These are phyloP conservation scores for Phalaenopsis equestris DNA, from an alignment of 106 monocot genomes.

Conservation along the genomic window DNA sequence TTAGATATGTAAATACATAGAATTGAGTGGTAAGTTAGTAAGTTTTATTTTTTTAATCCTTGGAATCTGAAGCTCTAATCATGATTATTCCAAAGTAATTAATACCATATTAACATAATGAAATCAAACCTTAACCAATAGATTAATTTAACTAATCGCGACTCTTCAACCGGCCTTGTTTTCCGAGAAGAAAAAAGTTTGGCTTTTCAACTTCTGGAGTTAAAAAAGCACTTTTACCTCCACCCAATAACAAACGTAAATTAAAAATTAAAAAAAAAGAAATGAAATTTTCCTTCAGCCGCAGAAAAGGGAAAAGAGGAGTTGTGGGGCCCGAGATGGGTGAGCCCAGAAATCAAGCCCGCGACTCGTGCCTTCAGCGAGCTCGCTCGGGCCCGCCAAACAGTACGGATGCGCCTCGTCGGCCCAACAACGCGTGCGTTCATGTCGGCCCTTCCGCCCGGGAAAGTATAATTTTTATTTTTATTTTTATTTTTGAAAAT, in stretches of 20 bases:
- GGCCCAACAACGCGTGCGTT: conserved; percentile 6
- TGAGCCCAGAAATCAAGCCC: neutral
- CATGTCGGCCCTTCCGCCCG: neutral
- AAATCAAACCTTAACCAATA: neutral
- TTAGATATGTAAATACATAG: too few species aligned
- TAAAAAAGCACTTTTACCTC: neutral
- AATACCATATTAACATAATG: neutral
- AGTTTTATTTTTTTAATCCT: too few species aligned
- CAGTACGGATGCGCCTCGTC: conserved; percentile 6
- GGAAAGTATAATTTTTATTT: neutral
- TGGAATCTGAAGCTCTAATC: neutral
- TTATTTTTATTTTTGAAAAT: neutral
- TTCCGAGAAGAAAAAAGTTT: neutral
- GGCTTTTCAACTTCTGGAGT: neutral
- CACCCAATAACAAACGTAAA: neutral
- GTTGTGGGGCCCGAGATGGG: conserved; percentile 2
- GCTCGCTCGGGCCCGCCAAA: neutral
- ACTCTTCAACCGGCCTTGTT: neutral
- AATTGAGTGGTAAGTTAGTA: too few species aligned
- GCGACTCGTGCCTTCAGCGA: neutral
- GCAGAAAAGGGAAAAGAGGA: neutral
- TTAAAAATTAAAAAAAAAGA: neutral
- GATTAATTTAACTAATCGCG: neutral
- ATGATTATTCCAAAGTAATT: neutral
- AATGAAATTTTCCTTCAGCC: neutral